Evolutionary conservation across 2,329 filamentous ascomycete species (phyloP).

Genomic region (Stachybotrys chlorohalonatus): DNA sequence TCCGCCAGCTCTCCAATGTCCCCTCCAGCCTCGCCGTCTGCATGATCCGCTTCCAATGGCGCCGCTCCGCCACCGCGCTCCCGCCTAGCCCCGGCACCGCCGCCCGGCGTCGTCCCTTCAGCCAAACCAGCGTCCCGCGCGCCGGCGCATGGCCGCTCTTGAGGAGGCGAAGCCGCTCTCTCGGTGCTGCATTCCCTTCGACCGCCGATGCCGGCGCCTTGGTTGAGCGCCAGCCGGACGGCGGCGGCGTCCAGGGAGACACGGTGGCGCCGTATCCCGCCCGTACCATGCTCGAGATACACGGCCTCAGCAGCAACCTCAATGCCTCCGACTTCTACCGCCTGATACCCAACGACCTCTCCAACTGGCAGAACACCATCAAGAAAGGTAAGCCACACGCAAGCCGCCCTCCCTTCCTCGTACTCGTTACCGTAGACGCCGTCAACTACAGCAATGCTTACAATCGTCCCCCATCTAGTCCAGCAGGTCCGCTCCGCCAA

Average conservation of each 20-base stretch:
- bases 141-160: neutral
- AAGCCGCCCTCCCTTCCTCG: neutral
- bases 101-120: conserved; percentile 2
- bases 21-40: conserved; percentile 9
- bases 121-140: neutral
- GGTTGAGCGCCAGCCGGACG: no score
- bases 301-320: conserved; percentile 49
- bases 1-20: conserved; percentile 7
- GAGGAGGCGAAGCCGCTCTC: neutral
- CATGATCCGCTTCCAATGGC: conserved; percentile 21
- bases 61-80: conserved; percentile 12
- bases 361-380: conserved; percentile 58
- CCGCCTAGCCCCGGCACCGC: conserved; percentile 3
- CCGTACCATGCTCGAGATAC: conserved; percentile 42
- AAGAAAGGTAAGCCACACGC: conserved; percentile 34
- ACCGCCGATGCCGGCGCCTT: neutral
- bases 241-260: no score
- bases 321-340: conserved; percentile 63
- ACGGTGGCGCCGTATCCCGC: no score
- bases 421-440: neutral
- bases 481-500: conserved; percentile 55
- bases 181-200: neutral
- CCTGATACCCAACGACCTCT: conserved; percentile 54
- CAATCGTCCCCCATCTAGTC: conserved; percentile 24
- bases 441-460: neutral